Conservation (phyloP, 352 stramenopile species). For the Peronospora tabacina region DNA sequence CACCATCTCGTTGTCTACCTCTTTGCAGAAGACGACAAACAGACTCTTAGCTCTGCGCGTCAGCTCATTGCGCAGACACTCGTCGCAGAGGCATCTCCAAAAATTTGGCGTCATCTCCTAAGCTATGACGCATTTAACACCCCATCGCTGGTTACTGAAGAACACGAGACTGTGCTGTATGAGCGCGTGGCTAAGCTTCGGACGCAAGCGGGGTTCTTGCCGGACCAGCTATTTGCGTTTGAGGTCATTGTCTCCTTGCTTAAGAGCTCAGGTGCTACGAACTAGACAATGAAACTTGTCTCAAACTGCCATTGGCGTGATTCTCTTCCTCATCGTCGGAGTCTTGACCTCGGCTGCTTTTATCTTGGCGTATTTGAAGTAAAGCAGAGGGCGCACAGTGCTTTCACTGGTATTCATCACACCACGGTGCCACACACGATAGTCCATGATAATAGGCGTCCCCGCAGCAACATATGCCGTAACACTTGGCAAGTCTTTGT, state of each 20-base stretch:
- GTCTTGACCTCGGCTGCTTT: neutral
- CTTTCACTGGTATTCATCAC: constrained; percentile 38
- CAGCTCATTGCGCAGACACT: constrained; percentile 47
- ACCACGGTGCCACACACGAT: constrained; percentile 69
- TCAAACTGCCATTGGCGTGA: constrained; percentile 25
- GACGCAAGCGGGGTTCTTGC: constrained; percentile 25
- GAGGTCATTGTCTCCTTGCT: constrained; percentile 20
- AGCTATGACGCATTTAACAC: constrained; percentile 33
- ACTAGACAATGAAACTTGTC: constrained; percentile 12
- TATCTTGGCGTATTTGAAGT: constrained; percentile 56
- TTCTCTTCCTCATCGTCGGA: constrained; percentile 30
- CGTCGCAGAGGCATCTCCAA: constrained; percentile 17
- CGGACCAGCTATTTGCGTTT: constrained; percentile 28
- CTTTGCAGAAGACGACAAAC: constrained; percentile 25
- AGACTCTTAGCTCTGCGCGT: constrained; percentile 36
- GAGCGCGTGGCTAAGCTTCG: constrained; percentile 20
- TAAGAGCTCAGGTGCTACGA: constrained; percentile 1
- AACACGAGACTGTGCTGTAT: constrained; percentile 2
- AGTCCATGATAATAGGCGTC: constrained; percentile 69
- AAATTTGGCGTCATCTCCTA: constrained; percentile 49
- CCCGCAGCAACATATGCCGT: constrained; percentile 45
- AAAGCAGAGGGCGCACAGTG: constrained; percentile 50
- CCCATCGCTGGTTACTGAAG: constrained; percentile 1
- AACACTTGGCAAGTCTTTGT: constrained; percentile 43
- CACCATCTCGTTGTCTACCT: constrained; percentile 53